Base-by-base conservation (phyloP, 2,329 filamentous ascomycete genomes). In the Cadophora malorum region DNA sequence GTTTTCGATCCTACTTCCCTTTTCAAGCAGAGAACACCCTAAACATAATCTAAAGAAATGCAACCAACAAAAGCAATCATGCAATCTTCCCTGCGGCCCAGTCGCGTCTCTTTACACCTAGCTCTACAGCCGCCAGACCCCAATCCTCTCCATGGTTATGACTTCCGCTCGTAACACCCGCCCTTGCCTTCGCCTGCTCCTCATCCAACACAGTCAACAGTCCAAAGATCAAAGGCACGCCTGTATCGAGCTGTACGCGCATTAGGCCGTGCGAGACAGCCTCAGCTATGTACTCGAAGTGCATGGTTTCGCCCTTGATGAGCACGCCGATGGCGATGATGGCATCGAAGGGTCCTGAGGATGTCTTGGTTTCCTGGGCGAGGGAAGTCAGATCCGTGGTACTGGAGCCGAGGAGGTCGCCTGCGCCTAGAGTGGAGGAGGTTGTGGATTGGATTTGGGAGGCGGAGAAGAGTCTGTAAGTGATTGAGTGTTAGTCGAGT, bases 241-340 rank as follows among this genome's bases (percentile, higher is more conserved):
- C 92, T 10, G 89, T 90, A 79, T 99, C 95, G 65, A 98, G 84
- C 80, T 97, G 94, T 68, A 98, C 90, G 72, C 93, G 90, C 96
- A 99, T 99, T 69, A 99, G 85, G 7, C 93, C 96, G 70, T 97
- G 93, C 67, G 90, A 93, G 7, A 96, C 94, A 50, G 93, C 88
- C 72, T 98, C 96, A 52, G 94, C 87, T 76, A 99, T 99, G 83
- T 99, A 98, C 82, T 99, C 96, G 77, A 99, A 99, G 82, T 99
- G 96, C 94, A 97, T 97, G 7, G 96, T 98, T 81, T 97, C 92
- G 79, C 96, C 96, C 84, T 99, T 99, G 83, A 99, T 97, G 69
- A 99, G 88, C 66, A 97, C 94, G 66, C 96, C 96, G 74, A 99
- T 92, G 64, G 96, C 94, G 73, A 99, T 94, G 71, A 99, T 89